A percentile compares a stretch with the other conserved stretches of the same genome.
These are phyloP conservation scores for Vanrija humicola DNA, from an alignment of 1,284 basidiomycete species.

Conservation along the genomic window DNA sequence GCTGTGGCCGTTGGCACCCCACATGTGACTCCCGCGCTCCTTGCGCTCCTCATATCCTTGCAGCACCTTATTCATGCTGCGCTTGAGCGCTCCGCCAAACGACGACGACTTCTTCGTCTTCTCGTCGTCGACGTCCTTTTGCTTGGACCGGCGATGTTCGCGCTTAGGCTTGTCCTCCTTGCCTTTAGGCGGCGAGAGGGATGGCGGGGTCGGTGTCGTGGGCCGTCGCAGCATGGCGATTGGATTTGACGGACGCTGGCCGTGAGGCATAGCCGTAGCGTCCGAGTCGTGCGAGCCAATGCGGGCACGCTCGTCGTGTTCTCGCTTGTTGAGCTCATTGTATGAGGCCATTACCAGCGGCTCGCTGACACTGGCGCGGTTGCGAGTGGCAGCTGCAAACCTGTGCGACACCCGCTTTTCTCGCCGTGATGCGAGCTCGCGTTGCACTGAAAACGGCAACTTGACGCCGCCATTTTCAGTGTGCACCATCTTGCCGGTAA, in stretches of 20 bases:
- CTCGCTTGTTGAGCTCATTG: too few species aligned
- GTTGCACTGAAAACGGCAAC: conserved; percentile 16
- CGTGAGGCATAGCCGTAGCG: not conserved
- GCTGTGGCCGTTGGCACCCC: conserved; percentile 3
- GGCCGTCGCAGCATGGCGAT: not conserved
- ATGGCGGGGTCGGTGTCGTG: not conserved
- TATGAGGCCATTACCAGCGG: too few species aligned
- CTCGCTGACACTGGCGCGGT: conserved; percentile 15
- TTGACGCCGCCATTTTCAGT: conserved; percentile 46
- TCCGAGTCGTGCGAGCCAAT: conserved; percentile 10
- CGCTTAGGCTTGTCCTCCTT: conserved; percentile 10
- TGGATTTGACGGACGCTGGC: not conserved
- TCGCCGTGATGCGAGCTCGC: conserved; percentile 8
- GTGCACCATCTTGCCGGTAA: conserved; percentile 39
- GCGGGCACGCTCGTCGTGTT: not conserved
- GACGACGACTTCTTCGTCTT: conserved; percentile 22
- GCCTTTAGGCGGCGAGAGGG: conserved; percentile 6
- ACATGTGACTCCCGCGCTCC: conserved; percentile 11
- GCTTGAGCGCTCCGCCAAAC: conserved; percentile 36
- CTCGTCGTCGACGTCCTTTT: conserved; percentile 28
- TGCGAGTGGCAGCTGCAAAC: conserved; percentile 9
- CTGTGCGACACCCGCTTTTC: conserved; percentile 12
- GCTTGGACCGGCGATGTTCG: conserved; percentile 9
- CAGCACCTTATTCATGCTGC: conserved; percentile 33
- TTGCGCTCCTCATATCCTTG: conserved; percentile 36